A percentile compares a stretch with the other conserved stretches of the same genome.
Evolutionary conservation across 306 rosid species (phyloP).

Genomic region (Cucurbita pepo): DNA sequence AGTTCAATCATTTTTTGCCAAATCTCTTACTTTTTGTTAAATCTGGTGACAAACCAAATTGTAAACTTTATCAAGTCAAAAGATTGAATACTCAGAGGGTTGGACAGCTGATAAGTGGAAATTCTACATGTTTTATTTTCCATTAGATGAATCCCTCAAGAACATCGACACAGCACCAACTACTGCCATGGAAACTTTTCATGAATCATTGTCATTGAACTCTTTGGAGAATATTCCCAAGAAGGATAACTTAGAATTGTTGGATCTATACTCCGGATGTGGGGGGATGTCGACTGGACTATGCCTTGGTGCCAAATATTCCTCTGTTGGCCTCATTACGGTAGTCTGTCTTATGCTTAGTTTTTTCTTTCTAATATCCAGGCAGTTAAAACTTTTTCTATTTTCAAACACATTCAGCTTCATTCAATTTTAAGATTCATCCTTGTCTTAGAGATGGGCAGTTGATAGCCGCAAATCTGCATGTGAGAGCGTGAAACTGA

Average conservation of each 20-base stretch:
- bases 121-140: constrained; percentile 3
- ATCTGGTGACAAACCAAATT: neutral
- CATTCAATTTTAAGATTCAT: constrained; percentile 11
- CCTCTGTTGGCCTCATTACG: constrained; percentile 62
- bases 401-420: constrained; percentile 1
- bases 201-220: constrained; percentile 14
- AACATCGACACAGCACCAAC: constrained; percentile 14
- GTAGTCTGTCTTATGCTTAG: constrained; percentile 19
- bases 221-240: constrained; percentile 14
- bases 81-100: neutral
- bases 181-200: constrained; percentile 9
- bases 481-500: constrained; percentile 58
- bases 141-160: constrained; percentile 35
- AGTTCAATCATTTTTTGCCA: neutral
- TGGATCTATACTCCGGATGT: constrained; percentile 84
- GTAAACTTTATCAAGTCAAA: neutral
- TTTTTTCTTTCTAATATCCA: neutral
- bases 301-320: constrained; percentile 66
- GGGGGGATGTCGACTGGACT: constrained; percentile 99
- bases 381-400: constrained; percentile 2
- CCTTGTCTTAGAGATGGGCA: constrained; percentile 65
- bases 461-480: constrained; percentile 57
- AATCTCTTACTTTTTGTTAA: neutral
- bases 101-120: neutral
- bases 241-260: constrained; percentile 32